Evolutionary conservation across 805 yeast species (phyloP).

Genomic region (Nakazawaea holstii): DNA sequence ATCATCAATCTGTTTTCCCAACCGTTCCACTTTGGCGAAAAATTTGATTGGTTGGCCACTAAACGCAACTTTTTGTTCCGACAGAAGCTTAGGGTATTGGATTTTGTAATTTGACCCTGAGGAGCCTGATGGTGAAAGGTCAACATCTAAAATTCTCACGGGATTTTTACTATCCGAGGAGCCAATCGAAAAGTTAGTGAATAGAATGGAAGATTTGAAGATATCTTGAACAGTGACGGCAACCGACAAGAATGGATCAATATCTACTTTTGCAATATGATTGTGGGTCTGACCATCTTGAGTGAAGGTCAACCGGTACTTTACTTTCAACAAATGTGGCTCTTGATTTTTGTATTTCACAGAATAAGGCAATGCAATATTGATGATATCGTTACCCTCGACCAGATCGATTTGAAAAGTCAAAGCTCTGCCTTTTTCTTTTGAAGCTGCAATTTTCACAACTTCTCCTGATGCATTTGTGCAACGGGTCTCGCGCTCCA

Average conservation of each 20-base stretch:
- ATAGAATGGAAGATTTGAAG: slow-evolving; percentile 50
- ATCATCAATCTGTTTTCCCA: slow-evolving; percentile 13
- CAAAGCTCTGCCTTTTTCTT: neutral
- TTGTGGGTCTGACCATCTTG: slow-evolving; percentile 17
- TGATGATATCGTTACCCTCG: neutral
- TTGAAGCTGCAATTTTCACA: neutral
- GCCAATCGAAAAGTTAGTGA: slow-evolving; percentile 66
- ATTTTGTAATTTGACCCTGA: slow-evolving; percentile 28
- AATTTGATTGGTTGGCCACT: slow-evolving; percentile 67
- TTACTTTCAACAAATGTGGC: slow-evolving; percentile 16
- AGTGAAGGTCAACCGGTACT: slow-evolving; percentile 17
- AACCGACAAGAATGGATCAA: slow-evolving; percentile 53
- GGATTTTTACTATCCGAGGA: slow-evolving; percentile 49
- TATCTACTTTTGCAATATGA: slow-evolving; percentile 14
- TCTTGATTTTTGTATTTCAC: slow-evolving; percentile 2
- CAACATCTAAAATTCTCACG: slow-evolving; percentile 42
- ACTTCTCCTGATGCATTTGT: neutral
- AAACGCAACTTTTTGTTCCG: slow-evolving; percentile 40
- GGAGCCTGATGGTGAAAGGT: slow-evolving; percentile 16
- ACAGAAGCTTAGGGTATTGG: slow-evolving; percentile 17
- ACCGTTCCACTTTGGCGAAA: slow-evolving; percentile 45
- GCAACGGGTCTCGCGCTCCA: neutral
- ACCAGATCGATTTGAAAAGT: slow-evolving; percentile 13
- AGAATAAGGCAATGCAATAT: slow-evolving; percentile 9
- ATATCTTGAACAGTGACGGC: slow-evolving; percentile 81